Base-by-base conservation (phyloP, 1,139 yeast genomes). In the Entelexis sorbosivorans region DNA sequence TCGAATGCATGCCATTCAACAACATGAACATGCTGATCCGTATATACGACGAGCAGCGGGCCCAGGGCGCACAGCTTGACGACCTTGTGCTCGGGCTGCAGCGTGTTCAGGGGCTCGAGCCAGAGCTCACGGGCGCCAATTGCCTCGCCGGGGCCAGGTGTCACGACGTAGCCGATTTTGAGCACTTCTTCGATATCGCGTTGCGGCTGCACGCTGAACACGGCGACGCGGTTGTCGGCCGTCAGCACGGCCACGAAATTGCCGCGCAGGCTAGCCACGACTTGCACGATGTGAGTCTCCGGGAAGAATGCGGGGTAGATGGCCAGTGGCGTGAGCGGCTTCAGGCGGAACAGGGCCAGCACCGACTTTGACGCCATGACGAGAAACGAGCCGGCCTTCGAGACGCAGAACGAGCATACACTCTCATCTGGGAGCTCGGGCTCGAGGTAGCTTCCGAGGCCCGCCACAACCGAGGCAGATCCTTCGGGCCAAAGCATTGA, bases 81-180 rank as follows among this genome's bases (percentile, higher is more conserved):
- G 14, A 56, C 47, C n/a, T 19, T 31, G 43, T 42, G 47, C 44
- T 52, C 54, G 20, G 49, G 40, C 28, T 47, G 47, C 7, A 57
- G 7, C 13, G 53, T 36, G n/a, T 50, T 35, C 17, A 55, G 35
- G 2, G 48, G 49, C 28, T 44, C 49, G 19, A 70, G 52, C 38
- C 57, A 58, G 29, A 68, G 55, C 46, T 68, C 71, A 3, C 68
- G 62, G 4, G 68, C 67, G 4, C 73, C 72, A 20, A 64, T 56
- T 3, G 66, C 67, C 52, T 69, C 73, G 8, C 73, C 73, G 0
- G 71, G 70, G 1, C 73, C 73, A 1, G 71, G 69, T 17, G 54
- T 49, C 6, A 54, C 53, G 17, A 52, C 34, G 33, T 51, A 43
- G 31, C 52, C 44, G 14, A 52, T 58, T 20, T 54, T 53, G 50